Percentiles rank a stretch among this genome's conserved stretches.
Conservation (phyloP, 176 grass and related monocot genomes). For the Ensete glaucum region DNA sequence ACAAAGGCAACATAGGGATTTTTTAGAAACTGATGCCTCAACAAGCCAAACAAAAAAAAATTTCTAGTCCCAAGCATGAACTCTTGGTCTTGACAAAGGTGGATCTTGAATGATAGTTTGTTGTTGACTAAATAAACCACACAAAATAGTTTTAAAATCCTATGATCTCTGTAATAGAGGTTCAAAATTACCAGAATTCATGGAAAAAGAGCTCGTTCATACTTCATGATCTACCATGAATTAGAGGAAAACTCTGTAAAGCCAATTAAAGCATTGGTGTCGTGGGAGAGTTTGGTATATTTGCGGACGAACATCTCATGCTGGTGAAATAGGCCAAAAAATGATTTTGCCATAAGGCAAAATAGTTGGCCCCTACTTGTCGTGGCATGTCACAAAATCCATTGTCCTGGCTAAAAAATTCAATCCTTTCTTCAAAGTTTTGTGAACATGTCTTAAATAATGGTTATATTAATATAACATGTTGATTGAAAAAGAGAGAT, state of each 20-base stretch:
- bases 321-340: background rate
- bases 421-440: background rate
- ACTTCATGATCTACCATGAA: background rate
- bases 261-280: background rate
- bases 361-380: background rate
- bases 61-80: background rate
- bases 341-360: background rate
- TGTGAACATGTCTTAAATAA: background rate
- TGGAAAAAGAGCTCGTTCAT: background rate
- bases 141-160: background rate
- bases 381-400: background rate
- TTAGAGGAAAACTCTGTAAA: background rate
- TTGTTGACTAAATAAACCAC: background rate
- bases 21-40: background rate
- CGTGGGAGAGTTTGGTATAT: background rate
- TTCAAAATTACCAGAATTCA: background rate
- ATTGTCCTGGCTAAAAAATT: background rate
- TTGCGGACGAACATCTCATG: too few relatives aligned
- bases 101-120: background rate
- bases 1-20: background rate
- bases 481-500: background rate
- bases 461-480: background rate
- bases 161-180: too few relatives aligned
- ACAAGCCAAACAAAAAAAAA: background rate
- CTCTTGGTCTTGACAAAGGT: background rate